Evolutionary conservation across 2,329 filamentous ascomycete species (phyloP).

Genomic region (Hypoxylon sp.): DNA sequence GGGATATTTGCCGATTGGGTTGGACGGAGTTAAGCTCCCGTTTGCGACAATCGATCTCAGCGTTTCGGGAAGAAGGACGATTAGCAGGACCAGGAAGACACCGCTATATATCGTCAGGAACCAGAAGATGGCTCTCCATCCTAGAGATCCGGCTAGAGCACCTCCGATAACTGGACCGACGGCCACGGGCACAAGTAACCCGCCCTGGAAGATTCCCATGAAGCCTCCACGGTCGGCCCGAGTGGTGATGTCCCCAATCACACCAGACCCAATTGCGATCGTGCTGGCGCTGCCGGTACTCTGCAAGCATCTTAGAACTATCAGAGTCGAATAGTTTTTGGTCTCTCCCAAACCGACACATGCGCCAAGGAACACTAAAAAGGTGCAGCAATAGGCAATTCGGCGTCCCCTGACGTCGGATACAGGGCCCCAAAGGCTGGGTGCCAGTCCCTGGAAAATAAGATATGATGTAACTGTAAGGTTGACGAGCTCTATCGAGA

Average conservation of each 20-base stretch:
- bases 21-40: constrained; percentile 50
- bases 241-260: constrained; percentile 71
- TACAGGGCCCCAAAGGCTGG: constrained; percentile 64
- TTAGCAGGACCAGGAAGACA: constrained; percentile 56
- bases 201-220: constrained; percentile 62
- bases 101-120: constrained; percentile 61
- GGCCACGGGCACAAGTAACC: constrained; percentile 54
- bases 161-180: constrained; percentile 67
- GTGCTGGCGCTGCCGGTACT: constrained; percentile 67
- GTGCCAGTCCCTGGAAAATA: constrained; percentile 68
- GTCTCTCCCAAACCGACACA: constrained; percentile 63
- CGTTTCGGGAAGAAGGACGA: constrained; percentile 62
- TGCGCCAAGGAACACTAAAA: constrained; percentile 61
- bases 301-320: constrained; percentile 66
- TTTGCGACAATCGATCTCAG: constrained; percentile 60
- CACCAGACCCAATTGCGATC: constrained; percentile 64
- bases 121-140: constrained; percentile 69
- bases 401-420: constrained; percentile 63
- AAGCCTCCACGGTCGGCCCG: constrained; percentile 68
- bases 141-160: constrained; percentile 62
- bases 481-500: constrained; percentile 58
- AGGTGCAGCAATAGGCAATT: constrained; percentile 62
- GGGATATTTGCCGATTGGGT: constrained; percentile 48
- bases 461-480: constrained; percentile 62
- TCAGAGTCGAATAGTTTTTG: constrained; percentile 59